phyloP scores from a whole-genome alignment of 371 early-diverging fungal species.

The Zopfochytrium polystomum region DNA sequence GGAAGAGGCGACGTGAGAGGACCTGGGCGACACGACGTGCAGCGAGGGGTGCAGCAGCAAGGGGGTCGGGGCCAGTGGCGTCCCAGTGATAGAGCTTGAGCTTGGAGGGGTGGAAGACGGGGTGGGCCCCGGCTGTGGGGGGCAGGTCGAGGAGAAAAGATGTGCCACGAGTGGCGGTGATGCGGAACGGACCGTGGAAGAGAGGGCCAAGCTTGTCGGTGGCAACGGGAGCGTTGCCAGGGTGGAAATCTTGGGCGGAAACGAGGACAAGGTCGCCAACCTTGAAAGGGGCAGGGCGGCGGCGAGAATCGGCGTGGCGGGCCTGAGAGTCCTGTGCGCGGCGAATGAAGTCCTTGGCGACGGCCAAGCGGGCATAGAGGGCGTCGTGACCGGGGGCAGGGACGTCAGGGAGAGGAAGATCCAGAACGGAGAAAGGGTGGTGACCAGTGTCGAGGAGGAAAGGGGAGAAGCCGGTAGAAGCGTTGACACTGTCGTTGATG shows the following conservation, averaged over 20 bases:
- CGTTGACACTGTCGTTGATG: constrained; percentile 21
- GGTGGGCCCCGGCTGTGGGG: constrained; percentile 5
- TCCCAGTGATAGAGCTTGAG: constrained; percentile 9
- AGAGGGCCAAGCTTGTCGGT: constrained; percentile 7
- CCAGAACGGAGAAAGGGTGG: constrained; percentile 11
- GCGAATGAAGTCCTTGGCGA: constrained; percentile 15
- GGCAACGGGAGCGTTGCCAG: constrained; percentile 1
- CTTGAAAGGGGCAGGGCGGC: constrained; percentile 10
- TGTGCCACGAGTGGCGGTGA: constrained; percentile 5
- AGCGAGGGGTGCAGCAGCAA: too few species aligned
- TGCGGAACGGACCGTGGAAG: constrained; percentile 17
- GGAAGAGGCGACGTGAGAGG: too few species aligned
- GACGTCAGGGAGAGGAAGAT: constrained; percentile 3
- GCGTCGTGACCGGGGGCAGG: not conserved
- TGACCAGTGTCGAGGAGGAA: constrained; percentile 22
- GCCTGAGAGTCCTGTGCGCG: constrained; percentile 13
- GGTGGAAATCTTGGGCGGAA: constrained; percentile 12
- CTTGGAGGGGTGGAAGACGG: constrained; percentile 16
- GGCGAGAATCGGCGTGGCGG: constrained; percentile 8
- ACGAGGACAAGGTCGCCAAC: constrained; percentile 21
- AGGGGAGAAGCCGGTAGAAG: constrained; percentile 25
- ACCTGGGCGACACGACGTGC: too few species aligned
- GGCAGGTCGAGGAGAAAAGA: constrained; percentile 11
- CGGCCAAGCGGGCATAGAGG: constrained; percentile 2
- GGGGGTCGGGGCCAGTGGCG: too few species aligned